Evolutionary conservation across 169 alveolate species (phyloP), one percentile per base, ranked within the genome.

Genomic region (Plasmodium vivax): DNA sequence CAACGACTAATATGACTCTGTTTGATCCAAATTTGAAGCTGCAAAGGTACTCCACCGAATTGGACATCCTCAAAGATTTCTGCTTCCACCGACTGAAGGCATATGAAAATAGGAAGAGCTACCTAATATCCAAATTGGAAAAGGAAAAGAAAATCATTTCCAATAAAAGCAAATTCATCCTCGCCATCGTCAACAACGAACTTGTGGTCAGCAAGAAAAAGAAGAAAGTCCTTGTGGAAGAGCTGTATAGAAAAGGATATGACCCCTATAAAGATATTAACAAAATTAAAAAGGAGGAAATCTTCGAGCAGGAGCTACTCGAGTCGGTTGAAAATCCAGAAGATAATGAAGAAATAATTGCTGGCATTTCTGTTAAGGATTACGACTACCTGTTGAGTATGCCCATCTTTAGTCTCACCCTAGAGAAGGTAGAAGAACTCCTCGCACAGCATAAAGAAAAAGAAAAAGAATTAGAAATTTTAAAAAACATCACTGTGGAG

Each of bases 371-470:
- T 45, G 75, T 92, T 16, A 45, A 85, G 43, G 99, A 97, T 92
- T 99, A 97, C 97, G 99, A 99, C 96, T 99, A 99, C 92, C 96
- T 99, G 85, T 97, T 98, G 51, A 97, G 98, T 51, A 98, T 98
- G 99, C 99, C 99, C 32, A 96, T 99, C 85, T 98, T 99, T 98
- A 97, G 98, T 71, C 97, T 99, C 36, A 98, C 99, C 8, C 96
- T 96, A 12, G 99, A 99, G 95, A 98, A 96, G 94, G 99, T 99
- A 58, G 98, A 97, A 83, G 98, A 97, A 32, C 96, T 98, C 23
- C 77, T 97, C 58, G 81, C 95, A 10, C 97, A 96, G 34, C 95
- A 62, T 51, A 81, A 80, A 30, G 95, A 93, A 43, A 95, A 94
- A 87, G 96, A 94, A 85, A 56, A 47, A 58, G 96, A 93, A 41